Base-by-base conservation (phyloP, 805 yeast species). In the Priceomyces fermenticarens region DNA sequence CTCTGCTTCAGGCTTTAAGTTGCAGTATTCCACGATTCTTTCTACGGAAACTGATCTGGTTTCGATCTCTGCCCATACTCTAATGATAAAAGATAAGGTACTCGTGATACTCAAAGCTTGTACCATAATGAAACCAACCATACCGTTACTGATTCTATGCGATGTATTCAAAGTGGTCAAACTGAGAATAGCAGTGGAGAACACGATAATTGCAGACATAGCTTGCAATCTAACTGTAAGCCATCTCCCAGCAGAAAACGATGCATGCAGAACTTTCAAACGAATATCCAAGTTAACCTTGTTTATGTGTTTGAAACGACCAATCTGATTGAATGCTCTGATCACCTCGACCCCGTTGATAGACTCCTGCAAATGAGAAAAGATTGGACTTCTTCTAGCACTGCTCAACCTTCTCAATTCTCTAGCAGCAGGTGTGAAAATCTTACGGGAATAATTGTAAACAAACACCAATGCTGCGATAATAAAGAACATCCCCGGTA, bases 291-390 rank as follows among this genome's bases (percentile, higher is more conserved):
- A 49, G 30, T 60, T 60, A 3, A 17, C 27, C 27, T 44, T 51
- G 40, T 53, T 53, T 20, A 58, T 52, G 44, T 53, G 53, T 15
- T 49, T 43, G 36, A 64, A 66, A 42, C 95, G 70, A 4, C 67
- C 72, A 20, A 62, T 62, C 48, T 88, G 95, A n/a, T 73, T 67
- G 54, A 75, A 90, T 0, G 96, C 96, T 35, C 84, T 71, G 41
- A 89, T 81, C 1, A 95, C 89, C 36, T 80, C 79, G 15, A 83
- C 77, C 10, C 97, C 97, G 26, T 73, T 75, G 36, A 89, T 63
- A 2, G 89, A 81, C 55, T 89, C 97, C 55, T 86, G 90, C 47
- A 89, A 73, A 49, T 85, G 88, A 0, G 95, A 85, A 66, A 77
- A 85, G 12, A 88, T 80, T 2, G 96, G 96, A 42, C 87, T 78